Evolutionary conservation across 768 basidiomycete genomes (phyloP).

Genomic region (Bullera alba): DNA sequence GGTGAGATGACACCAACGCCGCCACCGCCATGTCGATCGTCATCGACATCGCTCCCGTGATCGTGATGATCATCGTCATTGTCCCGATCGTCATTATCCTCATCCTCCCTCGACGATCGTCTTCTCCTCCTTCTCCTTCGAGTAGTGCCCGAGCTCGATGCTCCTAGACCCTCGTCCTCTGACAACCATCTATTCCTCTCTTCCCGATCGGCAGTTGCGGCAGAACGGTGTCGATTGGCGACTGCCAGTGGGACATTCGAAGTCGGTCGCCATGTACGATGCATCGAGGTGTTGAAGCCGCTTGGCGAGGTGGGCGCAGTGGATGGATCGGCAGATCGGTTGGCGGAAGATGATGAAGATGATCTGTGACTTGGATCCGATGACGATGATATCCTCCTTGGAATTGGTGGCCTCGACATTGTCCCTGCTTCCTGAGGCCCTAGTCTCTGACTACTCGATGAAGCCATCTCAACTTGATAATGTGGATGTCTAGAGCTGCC

Average conservation of each 20-base stretch:
- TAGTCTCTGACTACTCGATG: too few species aligned
- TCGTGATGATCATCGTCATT: neutral
- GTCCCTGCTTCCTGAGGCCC: too few species aligned
- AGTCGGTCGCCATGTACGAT: constrained; percentile 11
- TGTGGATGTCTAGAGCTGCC: too few species aligned
- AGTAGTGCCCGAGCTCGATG: too few species aligned
- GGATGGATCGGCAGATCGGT: neutral
- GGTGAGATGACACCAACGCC: neutral
- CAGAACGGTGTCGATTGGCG: constrained; percentile 6
- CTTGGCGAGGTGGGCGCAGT: neutral
- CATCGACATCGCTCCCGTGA: neutral
- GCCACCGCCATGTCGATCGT: neutral
- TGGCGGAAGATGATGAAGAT: neutral
- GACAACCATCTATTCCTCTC: constrained; percentile 39
- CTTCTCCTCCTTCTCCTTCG: constrained; percentile 9
- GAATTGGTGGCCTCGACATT: too few species aligned
- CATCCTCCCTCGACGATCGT: neutral
- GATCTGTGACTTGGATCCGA: neutral
- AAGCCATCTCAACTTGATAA: too few species aligned
- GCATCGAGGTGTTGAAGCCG: neutral
- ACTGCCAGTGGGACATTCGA: constrained; percentile 8
- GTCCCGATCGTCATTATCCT: constrained; percentile 2
- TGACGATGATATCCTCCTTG: neutral
- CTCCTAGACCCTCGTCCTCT: constrained; percentile 37
- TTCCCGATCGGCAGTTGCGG: neutral